Evolutionary conservation across 2,329 filamentous ascomycete species (phyloP), one percentile per base, ranked within the genome.

Genomic region (Fusarium sp.): DNA sequence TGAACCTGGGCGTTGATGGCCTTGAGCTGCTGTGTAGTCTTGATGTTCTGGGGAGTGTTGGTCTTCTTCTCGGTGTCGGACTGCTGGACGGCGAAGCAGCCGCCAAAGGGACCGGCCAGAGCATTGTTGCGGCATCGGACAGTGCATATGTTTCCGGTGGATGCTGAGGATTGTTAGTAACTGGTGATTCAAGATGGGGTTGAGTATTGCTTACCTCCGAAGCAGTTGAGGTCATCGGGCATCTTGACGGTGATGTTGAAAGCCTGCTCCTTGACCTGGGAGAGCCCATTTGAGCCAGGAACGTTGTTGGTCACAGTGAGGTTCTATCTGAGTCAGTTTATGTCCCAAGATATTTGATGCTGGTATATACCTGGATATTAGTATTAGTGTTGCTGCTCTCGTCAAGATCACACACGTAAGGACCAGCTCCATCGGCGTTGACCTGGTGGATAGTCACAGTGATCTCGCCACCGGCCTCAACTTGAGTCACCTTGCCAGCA

Each of bases 401-500:
- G 56, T 87, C 84, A 3, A 88, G 72, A 64, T 87, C 85, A 57
- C 86, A 88, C 3, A 77, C 70, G 66, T 84, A 88, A 3, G 87
- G 86, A 0, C 85, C 89, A 61, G 86, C 88, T 59, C 89, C 89
- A 68, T 91, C 89, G 37, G 82, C 82, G 78, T 90, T 91, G 75
- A 91, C 87, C 76, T 90, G 88, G 78, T 90, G 88, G 11, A 90
- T 80, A 2, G 87, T 90, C 82, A 91, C 90, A 1, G 59, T 79
- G 30, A 88, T 39, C 39, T 78, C 62, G 37, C 77, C 78, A 30
- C 85, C 85, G 3, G 78, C 68, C 65, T 80, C 73, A 53, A 87
- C 85, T 56, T 82, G 77, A 3, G 86, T 87, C 6, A 88, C 82
- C 6, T 78, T 72, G 2, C 71, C 66, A 6, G 80, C 81, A 7